A percentile compares a stretch with the other conserved stretches of the same genome.
Evolutionary conservation across 805 yeast species (phyloP).

Genomic region (Scheffersomyces ergatensis): DNA sequence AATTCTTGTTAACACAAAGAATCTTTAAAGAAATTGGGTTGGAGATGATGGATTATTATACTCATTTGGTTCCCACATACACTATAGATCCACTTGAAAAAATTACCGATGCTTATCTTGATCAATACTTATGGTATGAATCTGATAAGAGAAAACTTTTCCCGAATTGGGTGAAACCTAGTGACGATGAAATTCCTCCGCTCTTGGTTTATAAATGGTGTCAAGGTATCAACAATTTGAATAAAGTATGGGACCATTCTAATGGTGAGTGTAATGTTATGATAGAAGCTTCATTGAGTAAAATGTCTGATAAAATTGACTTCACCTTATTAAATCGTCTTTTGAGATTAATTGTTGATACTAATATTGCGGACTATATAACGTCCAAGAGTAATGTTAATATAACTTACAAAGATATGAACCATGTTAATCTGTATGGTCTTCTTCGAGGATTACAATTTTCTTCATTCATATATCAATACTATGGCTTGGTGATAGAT

Average conservation of each 20-base stretch:
- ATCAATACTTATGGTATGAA: slow-evolving; percentile 95
- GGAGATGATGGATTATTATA: slow-evolving; percentile 90
- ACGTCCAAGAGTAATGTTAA: slow-evolving; percentile 86
- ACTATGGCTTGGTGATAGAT: slow-evolving; percentile 84
- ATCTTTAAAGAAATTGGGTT: slow-evolving; percentile 86
- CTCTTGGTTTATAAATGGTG: slow-evolving; percentile 90
- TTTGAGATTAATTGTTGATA: slow-evolving; percentile 77
- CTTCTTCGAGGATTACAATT: slow-evolving; percentile 86
- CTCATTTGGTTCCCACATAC: slow-evolving; percentile 80
- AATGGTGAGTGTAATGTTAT: slow-evolving; percentile 79
- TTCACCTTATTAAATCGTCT: slow-evolving; percentile 81
- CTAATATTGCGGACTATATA: slow-evolving; percentile 91
- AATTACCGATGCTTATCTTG: slow-evolving; percentile 92
- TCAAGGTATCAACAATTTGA: slow-evolving; percentile 80
- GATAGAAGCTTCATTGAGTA: slow-evolving; percentile 71
- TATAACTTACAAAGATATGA: slow-evolving; percentile 90
- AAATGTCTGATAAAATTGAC: slow-evolving; percentile 82
- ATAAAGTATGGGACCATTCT: slow-evolving; percentile 73
- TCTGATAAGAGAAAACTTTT: slow-evolving; percentile 82
- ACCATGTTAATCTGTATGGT: slow-evolving; percentile 86
- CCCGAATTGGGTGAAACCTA: slow-evolving; percentile 96
- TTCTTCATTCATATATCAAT: slow-evolving; percentile 85
- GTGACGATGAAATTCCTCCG: slow-evolving; percentile 92
- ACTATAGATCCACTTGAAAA: slow-evolving; percentile 89
- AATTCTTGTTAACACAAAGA: slow-evolving; percentile 78